Percentiles rank a stretch among this genome's conserved stretches.
Evolutionary conservation across 495 filamentous ascomycete genomes (phyloP).

Genomic region (Annulohypoxylon stygium): DNA sequence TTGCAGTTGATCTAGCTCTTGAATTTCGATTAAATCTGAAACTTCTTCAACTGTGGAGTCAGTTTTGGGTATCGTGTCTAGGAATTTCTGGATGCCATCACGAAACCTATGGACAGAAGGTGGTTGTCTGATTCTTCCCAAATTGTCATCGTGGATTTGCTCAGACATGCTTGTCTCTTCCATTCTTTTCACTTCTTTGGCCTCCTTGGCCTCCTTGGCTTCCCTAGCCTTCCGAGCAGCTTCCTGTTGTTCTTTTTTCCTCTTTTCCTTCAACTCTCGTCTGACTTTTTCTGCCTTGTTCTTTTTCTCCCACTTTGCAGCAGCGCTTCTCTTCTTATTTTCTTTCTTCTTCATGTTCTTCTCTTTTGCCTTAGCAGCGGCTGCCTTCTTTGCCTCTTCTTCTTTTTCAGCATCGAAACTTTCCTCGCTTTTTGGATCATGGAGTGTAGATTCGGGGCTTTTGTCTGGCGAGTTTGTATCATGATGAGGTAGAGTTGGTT

Average conservation of each 20-base stretch:
- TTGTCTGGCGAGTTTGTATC: background rate
- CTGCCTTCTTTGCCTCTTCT: background rate
- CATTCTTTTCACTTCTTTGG: background rate
- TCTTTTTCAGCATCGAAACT: background rate
- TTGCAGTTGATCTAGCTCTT: background rate
- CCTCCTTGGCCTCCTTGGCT: background rate
- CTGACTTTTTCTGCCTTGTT: slow-evolving; percentile 16
- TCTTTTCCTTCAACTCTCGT: slow-evolving; percentile 4
- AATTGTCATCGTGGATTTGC: background rate
- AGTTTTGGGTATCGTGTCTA: background rate
- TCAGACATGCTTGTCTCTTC: background rate
- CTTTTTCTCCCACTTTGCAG: slow-evolving; percentile 17
- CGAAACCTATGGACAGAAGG: background rate
- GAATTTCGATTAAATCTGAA: background rate
- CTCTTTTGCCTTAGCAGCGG: background rate
- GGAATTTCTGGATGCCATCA: background rate
- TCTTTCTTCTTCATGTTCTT: slow-evolving; percentile 7
- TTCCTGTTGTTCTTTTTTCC: background rate
- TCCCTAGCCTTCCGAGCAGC: background rate
- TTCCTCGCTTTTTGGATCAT: too few relatives aligned
- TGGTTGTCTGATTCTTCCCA: background rate
- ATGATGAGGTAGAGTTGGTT: background rate
- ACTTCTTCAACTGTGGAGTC: background rate
- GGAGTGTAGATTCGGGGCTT: background rate
- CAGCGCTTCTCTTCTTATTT: slow-evolving; percentile 17